These are phyloP conservation scores for Verticillium klebahnii DNA, from an alignment of 2,329 filamentous ascomycete genomes.

Conservation along the genomic window DNA sequence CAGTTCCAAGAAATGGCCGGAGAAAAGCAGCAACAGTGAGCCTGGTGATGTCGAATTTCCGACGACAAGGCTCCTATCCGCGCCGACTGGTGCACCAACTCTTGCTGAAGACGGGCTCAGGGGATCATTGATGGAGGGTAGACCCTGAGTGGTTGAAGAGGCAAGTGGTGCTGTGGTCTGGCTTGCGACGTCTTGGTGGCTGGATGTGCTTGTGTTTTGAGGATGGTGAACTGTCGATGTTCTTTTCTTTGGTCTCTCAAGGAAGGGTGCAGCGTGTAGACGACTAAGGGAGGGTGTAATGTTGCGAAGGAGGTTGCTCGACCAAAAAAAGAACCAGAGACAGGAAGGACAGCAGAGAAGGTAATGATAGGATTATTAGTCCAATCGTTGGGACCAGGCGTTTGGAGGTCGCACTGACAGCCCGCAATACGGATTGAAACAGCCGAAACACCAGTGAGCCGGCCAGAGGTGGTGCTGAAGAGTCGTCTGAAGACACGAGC, in stretches of 20 bases:
- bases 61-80: not conserved
- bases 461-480: constrained; percentile 19
- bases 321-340: not conserved
- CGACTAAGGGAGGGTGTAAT: not conserved
- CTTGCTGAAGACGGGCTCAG: not conserved
- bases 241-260: not conserved
- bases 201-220: not conserved
- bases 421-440: constrained; percentile 31
- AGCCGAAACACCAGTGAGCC: constrained; percentile 31
- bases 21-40: not conserved
- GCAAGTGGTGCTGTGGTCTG: not conserved
- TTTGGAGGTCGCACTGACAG: constrained; percentile 26
- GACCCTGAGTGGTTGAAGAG: not conserved
- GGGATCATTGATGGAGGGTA: not conserved
- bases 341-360: not conserved
- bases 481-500: constrained; percentile 14
- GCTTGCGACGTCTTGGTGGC: not conserved
- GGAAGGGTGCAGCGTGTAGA: not conserved
- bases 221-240: not conserved
- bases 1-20: not conserved
- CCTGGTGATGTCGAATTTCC: not conserved
- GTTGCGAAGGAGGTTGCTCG: not conserved
- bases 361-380: constrained; percentile 2
- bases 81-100: not conserved
- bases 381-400: not conserved